Evolutionary conservation across 176 grass and related monocot species (phyloP), one percentile per base, ranked within the genome.

Genomic region (Carex scoparia): DNA sequence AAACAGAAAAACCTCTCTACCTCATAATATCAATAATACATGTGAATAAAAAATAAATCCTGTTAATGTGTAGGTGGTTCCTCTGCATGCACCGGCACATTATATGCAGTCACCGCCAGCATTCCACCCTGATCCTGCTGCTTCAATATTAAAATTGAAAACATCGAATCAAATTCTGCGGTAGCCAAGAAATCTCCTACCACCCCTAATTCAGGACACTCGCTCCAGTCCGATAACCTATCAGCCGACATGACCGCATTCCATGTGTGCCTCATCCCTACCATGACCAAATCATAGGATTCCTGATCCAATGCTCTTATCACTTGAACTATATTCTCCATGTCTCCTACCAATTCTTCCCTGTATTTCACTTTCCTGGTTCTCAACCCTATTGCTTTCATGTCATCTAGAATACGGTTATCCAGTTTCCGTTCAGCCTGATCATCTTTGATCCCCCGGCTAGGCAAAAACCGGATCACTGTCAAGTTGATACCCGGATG

Each of bases 81-180:
- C 79, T 82, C 79, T 4, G 19, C 61, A 65, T 49, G 37, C 7
- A 49, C 33, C 1, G 59, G 79, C 1, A 38, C 37, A 44, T 65
- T 82, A 65, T 82, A 82, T 42, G 10, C 59, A 3, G 35, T 59
- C 18, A 85, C 87, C 6, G 87, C 81, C 15, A 84, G 85, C 3
- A 92, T 66, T 54, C 93, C 93, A 2, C 79, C 90, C 85, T 95
- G 93, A 84, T 94, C 91, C 80, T 98, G 95, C 76, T 98, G 93
- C 86, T 94, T 93, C 88, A 98, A 60, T 87, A 95, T 90, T 61
- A 98, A 86, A 58, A 98, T 84, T 3, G 95, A 94, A 76, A 92
- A 90, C 14, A 82, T 89, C 33, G 90, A 84, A 61, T 86, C 88
- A 79, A 94, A 95, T 30, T 94, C 95, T 30, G 93, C 86, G 4